phyloP scores from a whole-genome alignment of 768 basidiomycete species.

The Mrakia gelida region DNA sequence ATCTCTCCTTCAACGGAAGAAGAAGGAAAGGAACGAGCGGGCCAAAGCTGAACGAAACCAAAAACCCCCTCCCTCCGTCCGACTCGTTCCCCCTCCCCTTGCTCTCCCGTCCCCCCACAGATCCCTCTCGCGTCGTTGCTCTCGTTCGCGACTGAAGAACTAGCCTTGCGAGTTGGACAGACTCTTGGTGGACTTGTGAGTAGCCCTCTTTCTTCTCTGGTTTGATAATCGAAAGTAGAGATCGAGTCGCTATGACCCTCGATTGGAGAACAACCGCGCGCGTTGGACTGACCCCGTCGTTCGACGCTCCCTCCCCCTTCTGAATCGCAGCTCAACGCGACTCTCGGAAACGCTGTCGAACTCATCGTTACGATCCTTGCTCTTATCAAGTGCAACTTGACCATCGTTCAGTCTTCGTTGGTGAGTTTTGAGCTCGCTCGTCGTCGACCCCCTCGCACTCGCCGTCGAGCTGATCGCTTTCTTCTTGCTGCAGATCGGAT shows the following conservation, averaged over 20 bases:
- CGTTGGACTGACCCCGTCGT: too few species aligned
- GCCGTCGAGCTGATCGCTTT: too few species aligned
- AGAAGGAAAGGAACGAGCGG: neutral
- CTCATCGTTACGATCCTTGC: slow-evolving; percentile 28
- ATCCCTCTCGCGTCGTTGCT: slow-evolving; percentile 31
- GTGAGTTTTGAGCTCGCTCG: neutral
- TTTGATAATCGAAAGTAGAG: neutral
- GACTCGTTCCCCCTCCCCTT: neutral
- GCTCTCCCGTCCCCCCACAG: neutral
- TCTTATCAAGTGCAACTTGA: slow-evolving; percentile 30
- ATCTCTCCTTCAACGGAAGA: neutral
- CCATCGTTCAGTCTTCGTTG: slow-evolving; percentile 28
- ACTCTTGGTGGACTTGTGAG: slow-evolving; percentile 26
- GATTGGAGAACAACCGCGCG: neutral
- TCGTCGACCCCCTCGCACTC: too few species aligned
- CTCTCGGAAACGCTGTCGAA: slow-evolving; percentile 29
- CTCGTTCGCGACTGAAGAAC: slow-evolving; percentile 31
- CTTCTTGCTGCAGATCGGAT: neutral
- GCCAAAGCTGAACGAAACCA: neutral
- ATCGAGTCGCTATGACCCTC: neutral
- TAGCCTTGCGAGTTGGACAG: slow-evolving; percentile 28
- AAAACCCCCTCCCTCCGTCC: neutral
- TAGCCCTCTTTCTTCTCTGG: neutral
- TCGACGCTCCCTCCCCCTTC: neutral
- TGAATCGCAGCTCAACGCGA: slow-evolving; percentile 24